Evolutionary conservation across 345 rosid genomes (phyloP), one percentile per base, ranked within the genome.

Genomic region (Moricandia moricandioides): DNA sequence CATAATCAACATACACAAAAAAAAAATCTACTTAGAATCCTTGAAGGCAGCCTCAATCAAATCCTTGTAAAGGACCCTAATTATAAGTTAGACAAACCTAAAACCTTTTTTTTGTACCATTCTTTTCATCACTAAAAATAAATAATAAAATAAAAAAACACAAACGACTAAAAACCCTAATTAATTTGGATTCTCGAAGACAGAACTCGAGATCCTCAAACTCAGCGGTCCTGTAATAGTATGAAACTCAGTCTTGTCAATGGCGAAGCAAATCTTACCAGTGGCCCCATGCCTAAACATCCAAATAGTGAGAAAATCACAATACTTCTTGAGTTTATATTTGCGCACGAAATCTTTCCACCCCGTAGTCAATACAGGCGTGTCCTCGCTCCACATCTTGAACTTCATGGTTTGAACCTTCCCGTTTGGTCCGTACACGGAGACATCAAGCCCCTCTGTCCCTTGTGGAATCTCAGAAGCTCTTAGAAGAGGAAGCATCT

Each of bases 251-350:
- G 5, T 2, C 10, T 0, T 24, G 14, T 27, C 43, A 14, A 75
- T 75, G 51, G 54, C 62, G 6, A 68, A 75, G 33, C 73, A 60
- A 61, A 67, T 34, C 56, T 62, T 3, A 16, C 3, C 8, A 11
- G 34, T 61, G 11, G 0, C 0, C 4, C 2, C 16, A 13, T 75
- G 73, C 79, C 73, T 67, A 75, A 67, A 75, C 79, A 75, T 67
- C 68, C 68, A 75, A 60, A 58, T 4, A 4, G 39, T 59, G 35
- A 67, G 8, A 59, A 75, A 75, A 60, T 75, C 68, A 5, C 24
- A 17, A 49, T 4, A 26, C 67, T 0, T 11, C 17, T 7, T 0
- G 8, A 74, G 67, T 0, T 5, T 3, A 49, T 14, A 14, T 0
- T 6, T 31, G 2, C 1, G 8, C 13, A 45, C 61, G 13, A 75